Evolutionary conservation across 192 early-diverging fungal genomes (phyloP).

Genomic region (Cladochytrium replicatum): DNA sequence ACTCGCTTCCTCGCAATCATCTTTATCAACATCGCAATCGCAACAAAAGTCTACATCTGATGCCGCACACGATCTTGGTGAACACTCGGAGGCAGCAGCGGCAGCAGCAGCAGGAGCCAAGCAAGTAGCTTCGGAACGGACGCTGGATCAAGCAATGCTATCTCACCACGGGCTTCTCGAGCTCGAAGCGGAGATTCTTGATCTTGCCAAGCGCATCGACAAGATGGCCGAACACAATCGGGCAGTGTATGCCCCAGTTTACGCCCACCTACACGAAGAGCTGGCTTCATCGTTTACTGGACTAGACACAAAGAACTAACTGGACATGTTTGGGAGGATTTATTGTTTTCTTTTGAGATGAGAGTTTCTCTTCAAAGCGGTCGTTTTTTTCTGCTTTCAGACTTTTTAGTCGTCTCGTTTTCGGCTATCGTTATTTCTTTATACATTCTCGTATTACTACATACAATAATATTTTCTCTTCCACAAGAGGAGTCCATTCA

Average conservation of each 20-base stretch:
- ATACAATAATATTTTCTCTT: too few species aligned
- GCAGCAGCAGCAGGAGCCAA: too few species aligned
- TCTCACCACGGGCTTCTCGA: constrained; percentile 22
- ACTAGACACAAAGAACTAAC: too few species aligned
- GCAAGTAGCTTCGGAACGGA: not conserved
- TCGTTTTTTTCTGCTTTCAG: too few species aligned
- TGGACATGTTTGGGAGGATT: too few species aligned
- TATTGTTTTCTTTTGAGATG: too few species aligned
- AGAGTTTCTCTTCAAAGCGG: too few species aligned
- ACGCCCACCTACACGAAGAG: constrained; percentile 12
- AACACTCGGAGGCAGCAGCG: not conserved
- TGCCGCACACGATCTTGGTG: not conserved
- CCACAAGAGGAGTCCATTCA: too few species aligned
- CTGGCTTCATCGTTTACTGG: too few species aligned
- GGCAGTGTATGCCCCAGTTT: constrained; percentile 15
- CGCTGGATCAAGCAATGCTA: constrained; percentile 15
- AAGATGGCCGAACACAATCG: constrained; percentile 23
- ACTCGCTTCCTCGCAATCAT: not conserved
- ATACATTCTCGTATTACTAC: too few species aligned
- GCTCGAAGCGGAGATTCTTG: constrained; percentile 24
- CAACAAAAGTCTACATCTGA: not conserved
- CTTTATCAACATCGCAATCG: not conserved
- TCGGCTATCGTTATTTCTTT: too few species aligned
- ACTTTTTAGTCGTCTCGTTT: too few species aligned
- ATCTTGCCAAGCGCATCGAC: constrained; percentile 23